Conservation (phyloP, 2,329 filamentous ascomycete species). For the Fusarium compactum region DNA sequence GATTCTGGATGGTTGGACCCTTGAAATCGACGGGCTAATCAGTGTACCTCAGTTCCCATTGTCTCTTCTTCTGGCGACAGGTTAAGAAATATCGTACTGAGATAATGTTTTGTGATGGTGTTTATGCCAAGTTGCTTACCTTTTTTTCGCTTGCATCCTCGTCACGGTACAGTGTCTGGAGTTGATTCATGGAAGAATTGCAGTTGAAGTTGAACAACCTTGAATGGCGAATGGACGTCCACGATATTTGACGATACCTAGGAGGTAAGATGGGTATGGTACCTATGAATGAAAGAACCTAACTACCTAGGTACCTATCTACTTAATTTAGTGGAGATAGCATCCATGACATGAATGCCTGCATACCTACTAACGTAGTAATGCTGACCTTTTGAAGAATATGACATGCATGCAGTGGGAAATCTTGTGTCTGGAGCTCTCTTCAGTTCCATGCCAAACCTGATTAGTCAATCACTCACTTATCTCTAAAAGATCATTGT, state of each 20-base stretch:
- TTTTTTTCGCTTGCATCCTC: background rate
- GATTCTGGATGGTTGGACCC: slow-evolving; percentile 28
- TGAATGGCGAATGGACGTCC: background rate
- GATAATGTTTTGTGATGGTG: background rate
- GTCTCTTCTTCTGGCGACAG: background rate
- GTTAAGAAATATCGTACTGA: slow-evolving; percentile 22
- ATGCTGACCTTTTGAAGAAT: background rate
- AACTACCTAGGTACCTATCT: background rate
- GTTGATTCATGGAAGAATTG: background rate
- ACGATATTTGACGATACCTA: background rate
- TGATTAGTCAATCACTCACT: background rate
- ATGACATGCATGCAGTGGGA: background rate
- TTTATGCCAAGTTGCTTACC: background rate
- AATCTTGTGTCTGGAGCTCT: background rate
- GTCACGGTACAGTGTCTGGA: background rate
- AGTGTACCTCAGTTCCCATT: background rate
- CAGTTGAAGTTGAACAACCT: background rate
- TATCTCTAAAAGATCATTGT: background rate
- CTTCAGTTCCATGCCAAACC: background rate
- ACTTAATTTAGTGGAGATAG: background rate
- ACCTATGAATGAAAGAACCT: background rate
- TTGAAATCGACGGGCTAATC: slow-evolving; percentile 10
- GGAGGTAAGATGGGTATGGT: background rate
- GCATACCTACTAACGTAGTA: background rate
- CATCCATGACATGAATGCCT: background rate